Evolutionary conservation across 306 rosid species (phyloP).

Genomic region (Morella rubra): DNA sequence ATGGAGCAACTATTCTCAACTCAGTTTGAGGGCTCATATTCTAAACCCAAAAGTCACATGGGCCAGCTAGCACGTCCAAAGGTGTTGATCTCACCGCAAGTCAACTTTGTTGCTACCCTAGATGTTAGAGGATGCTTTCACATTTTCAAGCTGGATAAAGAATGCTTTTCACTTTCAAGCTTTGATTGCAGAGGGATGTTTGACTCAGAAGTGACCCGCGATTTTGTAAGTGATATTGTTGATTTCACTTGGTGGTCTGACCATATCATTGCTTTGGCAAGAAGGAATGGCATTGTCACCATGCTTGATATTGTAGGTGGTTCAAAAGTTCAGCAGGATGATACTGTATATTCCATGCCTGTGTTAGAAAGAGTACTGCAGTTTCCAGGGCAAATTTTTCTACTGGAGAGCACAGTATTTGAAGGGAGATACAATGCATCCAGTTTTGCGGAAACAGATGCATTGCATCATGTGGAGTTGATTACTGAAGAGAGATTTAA

Average conservation of each 20-base stretch:
- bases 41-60: slow-evolving; percentile 53
- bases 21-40: slow-evolving; percentile 71
- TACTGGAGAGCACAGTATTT: slow-evolving; percentile 56
- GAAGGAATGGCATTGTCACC: slow-evolving; percentile 53
- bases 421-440: slow-evolving; percentile 42
- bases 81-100: slow-evolving; percentile 81
- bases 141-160: slow-evolving; percentile 67
- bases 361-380: slow-evolving; percentile 62
- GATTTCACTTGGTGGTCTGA: slow-evolving; percentile 96
- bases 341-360: slow-evolving; percentile 58
- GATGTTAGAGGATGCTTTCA: slow-evolving; percentile 74
- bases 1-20: slow-evolving; percentile 61
- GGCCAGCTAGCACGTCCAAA: slow-evolving; percentile 71
- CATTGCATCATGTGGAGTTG: slow-evolving; percentile 50
- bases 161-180: slow-evolving; percentile 52
- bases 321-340: slow-evolving; percentile 60
- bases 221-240: slow-evolving; percentile 40
- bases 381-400: slow-evolving; percentile 57
- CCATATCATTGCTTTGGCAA: slow-evolving; percentile 64
- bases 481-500: slow-evolving; percentile 50
- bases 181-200: slow-evolving; percentile 43
- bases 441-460: slow-evolving; percentile 33
- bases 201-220: slow-evolving; percentile 34
- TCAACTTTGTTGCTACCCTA: slow-evolving; percentile 69
- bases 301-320: slow-evolving; percentile 73